Evolutionary conservation across 2,329 filamentous ascomycete genomes (phyloP).

Genomic region (Bipolaris oryzae): DNA sequence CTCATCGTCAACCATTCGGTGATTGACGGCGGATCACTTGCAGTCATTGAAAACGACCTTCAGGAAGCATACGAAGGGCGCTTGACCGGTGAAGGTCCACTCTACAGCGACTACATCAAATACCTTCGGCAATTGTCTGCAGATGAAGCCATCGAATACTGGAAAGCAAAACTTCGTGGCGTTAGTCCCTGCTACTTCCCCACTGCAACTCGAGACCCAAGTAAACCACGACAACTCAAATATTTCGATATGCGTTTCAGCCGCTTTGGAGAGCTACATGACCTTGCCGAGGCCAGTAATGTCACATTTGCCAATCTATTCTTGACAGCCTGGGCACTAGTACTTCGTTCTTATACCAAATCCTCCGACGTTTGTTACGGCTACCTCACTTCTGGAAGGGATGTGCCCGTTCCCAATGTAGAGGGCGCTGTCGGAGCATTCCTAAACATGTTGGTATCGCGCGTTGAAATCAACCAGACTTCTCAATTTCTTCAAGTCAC

Average conservation of each 20-base stretch:
- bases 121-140: conserved; percentile 33
- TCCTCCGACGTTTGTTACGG: conserved; percentile 46
- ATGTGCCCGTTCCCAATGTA: conserved; percentile 54
- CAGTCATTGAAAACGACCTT: conserved; percentile 40
- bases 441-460: conserved; percentile 50
- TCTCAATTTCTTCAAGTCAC: conserved; percentile 29
- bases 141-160: conserved; percentile 35
- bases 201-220: conserved; percentile 26
- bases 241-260: conserved; percentile 40
- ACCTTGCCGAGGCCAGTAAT: conserved; percentile 32
- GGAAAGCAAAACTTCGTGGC: conserved; percentile 40
- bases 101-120: conserved; percentile 47
- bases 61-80: conserved; percentile 39
- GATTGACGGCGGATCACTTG: conserved; percentile 43
- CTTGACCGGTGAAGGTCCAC: conserved; percentile 31
- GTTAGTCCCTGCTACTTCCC: conserved; percentile 45
- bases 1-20: conserved; percentile 46
- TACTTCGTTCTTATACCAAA: conserved; percentile 38
- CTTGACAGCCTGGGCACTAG: conserved; percentile 40
- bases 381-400: conserved; percentile 48
- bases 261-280: conserved; percentile 38
- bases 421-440: conserved; percentile 55
- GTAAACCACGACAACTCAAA: conserved; percentile 33
- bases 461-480: conserved; percentile 23
- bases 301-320: conserved; percentile 44